Evolutionary conservation across 2,329 filamentous ascomycete genomes (phyloP).

Genomic region (Fusarium sp.): DNA sequence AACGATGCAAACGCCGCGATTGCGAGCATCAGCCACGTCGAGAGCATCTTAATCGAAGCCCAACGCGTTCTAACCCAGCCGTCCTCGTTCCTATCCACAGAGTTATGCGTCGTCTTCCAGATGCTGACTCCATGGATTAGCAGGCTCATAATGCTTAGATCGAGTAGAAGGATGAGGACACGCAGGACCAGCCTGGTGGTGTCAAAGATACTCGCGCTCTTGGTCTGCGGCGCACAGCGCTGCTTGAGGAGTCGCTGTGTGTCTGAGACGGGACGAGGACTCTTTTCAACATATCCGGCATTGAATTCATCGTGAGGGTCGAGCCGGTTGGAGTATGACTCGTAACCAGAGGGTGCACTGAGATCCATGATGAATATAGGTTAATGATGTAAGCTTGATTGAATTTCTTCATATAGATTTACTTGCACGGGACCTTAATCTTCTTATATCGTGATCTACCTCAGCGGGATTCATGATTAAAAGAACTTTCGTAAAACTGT

Average conservation of each 20-base stretch:
- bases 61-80: conserved; percentile 9
- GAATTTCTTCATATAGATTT: not conserved
- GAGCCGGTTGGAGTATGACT: conserved; percentile 11
- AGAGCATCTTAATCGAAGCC: conserved; percentile 2
- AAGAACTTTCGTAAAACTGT: not conserved
- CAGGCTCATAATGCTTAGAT: conserved; percentile 3
- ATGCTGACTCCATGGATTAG: not conserved
- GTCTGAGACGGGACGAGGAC: not conserved
- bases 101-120: conserved; percentile 12
- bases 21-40: conserved; percentile 10
- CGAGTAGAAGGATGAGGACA: not conserved
- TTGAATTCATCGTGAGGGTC: conserved; percentile 10
- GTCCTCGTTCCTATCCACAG: conserved; percentile 8
- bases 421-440: not conserved
- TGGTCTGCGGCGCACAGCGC: not conserved
- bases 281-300: not conserved
- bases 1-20: not conserved
- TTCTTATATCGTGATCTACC: not conserved
- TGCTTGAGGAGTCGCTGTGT: not conserved
- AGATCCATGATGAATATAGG: not conserved
- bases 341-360: not conserved
- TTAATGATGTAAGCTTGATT: not conserved
- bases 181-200: not conserved
- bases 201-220: not conserved
- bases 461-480: too few relatives aligned